Evolutionary conservation across 1,284 basidiomycete species (phyloP).

Genomic region (Kwoniella shivajii): DNA sequence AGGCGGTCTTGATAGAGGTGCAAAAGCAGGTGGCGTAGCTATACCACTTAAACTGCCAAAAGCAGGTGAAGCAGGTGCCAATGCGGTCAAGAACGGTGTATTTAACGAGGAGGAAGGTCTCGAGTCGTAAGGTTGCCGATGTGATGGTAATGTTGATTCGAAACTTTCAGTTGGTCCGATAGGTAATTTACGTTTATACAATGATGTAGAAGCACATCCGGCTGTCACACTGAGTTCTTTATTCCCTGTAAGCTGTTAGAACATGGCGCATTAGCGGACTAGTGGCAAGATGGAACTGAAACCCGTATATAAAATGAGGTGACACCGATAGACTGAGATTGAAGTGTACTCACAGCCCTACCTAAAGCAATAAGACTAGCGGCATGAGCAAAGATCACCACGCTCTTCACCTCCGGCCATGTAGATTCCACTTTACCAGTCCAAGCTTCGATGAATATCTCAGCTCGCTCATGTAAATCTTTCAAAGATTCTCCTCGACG

Average conservation of each 20-base stretch:
- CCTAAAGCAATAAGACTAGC: constrained; percentile 56
- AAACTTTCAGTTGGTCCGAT: neutral
- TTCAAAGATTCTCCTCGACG: constrained; percentile 54
- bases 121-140: neutral
- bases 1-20: neutral
- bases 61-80: neutral
- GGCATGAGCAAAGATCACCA: constrained; percentile 58
- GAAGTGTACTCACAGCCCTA: constrained; percentile 38
- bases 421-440: constrained; percentile 41
- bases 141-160: neutral
- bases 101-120: constrained; percentile 1
- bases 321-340: neutral
- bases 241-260: constrained; percentile 42
- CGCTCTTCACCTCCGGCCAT: constrained; percentile 43
- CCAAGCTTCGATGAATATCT: constrained; percentile 46
- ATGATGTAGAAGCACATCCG: constrained; percentile 48
- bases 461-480: constrained; percentile 51
- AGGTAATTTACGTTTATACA: constrained; percentile 40
- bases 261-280: neutral
- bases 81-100: neutral
- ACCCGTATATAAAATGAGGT: neutral
- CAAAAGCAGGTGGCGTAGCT: constrained; percentile 3
- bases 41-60: neutral
- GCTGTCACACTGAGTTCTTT: constrained; percentile 39
- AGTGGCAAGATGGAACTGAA: neutral